Conservation (phyloP, 257 asterid species). For the Lavandula angustifolia region DNA sequence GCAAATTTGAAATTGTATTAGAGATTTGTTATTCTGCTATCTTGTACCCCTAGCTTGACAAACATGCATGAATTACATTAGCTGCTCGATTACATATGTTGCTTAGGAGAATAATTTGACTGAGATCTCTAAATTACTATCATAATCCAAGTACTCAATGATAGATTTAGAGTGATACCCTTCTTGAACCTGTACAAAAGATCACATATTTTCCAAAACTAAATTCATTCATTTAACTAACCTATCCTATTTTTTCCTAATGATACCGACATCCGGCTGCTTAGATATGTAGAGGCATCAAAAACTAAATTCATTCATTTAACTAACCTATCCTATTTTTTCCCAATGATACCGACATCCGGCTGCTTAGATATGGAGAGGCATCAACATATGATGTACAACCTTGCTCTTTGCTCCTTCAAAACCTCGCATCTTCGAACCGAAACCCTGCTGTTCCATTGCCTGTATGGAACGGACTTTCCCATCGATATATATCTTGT, state of each 20-base stretch:
- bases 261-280: no score
- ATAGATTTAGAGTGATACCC: not conserved
- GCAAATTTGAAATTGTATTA: not conserved
- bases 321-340: no score
- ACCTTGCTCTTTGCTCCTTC: constrained; percentile 55
- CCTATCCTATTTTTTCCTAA: no score
- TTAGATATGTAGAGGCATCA: no score
- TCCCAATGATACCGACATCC: no score
- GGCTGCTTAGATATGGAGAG: no score
- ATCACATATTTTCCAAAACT: not conserved
- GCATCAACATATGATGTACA: constrained; percentile 53
- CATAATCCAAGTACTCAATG: not conserved
- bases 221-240: no score
- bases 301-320: no score
- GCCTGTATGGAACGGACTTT: constrained; percentile 33
- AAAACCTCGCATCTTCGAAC: constrained; percentile 36
- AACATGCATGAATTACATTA: not conserved
- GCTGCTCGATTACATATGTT: not conserved
- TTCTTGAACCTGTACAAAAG: constrained; percentile 14
- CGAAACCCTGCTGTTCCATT: constrained; percentile 26
- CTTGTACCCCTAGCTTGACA: not conserved
- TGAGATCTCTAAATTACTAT: constrained; percentile 1
- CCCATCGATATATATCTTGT: constrained; percentile 34
- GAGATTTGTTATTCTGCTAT: not conserved
- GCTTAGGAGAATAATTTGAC: not conserved